Evolutionary conservation across 164 flowering plant species (phyloP).

Genomic region (Liquidambar formosana): DNA sequence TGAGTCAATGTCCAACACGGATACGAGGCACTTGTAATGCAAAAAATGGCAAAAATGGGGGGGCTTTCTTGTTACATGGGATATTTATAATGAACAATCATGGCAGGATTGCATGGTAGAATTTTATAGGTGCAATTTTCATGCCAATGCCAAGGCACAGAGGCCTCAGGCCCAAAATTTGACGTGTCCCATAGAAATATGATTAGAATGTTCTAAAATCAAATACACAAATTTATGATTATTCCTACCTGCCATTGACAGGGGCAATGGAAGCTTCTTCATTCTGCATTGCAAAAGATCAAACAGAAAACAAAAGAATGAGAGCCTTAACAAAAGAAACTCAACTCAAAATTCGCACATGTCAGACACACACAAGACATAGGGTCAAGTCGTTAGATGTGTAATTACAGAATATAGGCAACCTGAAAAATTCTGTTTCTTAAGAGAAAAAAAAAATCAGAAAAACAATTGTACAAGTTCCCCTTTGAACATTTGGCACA

Average conservation of each 20-base stretch:
- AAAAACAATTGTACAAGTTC: too few species aligned
- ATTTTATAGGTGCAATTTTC: not conserved
- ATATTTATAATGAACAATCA: not conserved
- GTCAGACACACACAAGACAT: not conserved
- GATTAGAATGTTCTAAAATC: not conserved
- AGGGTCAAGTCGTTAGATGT: not conserved
- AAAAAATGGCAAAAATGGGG: not conserved
- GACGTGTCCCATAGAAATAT: not conserved
- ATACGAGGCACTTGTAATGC: not conserved
- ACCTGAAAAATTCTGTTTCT: not conserved
- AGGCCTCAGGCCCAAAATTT: not conserved
- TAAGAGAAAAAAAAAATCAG: not conserved
- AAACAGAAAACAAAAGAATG: not conserved
- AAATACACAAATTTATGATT: not conserved
- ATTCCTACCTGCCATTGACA: conserved; percentile 29
- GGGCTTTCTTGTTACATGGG: not conserved
- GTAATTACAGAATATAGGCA: not conserved
- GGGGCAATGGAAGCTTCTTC: conserved; percentile 19
- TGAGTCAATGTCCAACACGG: not conserved
- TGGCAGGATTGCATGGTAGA: not conserved
- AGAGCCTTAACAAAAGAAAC: not conserved
- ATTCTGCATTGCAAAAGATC: conserved; percentile 28
- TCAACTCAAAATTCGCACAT: not conserved
- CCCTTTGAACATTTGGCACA: too few species aligned
- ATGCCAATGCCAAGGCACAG: not conserved